Base-by-base conservation (phyloP, 2,329 filamentous ascomycete genomes). In the Aphanocladium album region DNA sequence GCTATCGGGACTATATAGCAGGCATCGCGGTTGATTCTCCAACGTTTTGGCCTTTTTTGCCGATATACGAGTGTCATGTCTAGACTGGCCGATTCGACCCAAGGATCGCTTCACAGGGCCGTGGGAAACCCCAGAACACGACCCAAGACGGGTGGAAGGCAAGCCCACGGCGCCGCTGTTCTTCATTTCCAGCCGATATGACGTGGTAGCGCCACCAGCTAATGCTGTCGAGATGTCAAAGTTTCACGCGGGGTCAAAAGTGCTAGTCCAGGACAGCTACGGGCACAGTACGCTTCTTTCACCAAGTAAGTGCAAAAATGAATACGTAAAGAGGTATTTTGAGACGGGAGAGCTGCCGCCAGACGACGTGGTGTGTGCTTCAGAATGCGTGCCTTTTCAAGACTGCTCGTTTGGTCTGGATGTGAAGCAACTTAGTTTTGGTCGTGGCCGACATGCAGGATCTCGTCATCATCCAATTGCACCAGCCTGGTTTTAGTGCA, bases 41-140 rank as follows among this genome's bases (percentile, higher is more conserved):
- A 68, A 69, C 1, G 60, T 71, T n/a, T 72, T 67, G 5, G 45
- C 64, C 0, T 47, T 53, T 19, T 74, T 71, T 71, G 50, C 70
- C 11, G 45, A 49, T 0, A 62, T 77, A 9, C 62, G 63, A 35
- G 6, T 35, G 6, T 35, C 16, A 49, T 19, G 27, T 21, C 46
- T 27, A 33, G 49, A 25, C 12, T 52, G 49, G 49, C 23, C 17
- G 19, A 16, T 30, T 14, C 23, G 23, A 3, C 27, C 49, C 25
- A 52, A 52, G 5, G 25, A 30, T 14, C 21, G 12, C 23, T 52
- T 30, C 25, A 35, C 25, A 33, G 49, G 27, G n/a, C 49, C 49
- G 5, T 52, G 25, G 25, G 21, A n/a, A 25, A 30, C 49, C 5
- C 49, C 49, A 27, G 33, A 52, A 7, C 49, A 52, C 25, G 23